Evolutionary conservation across 2,329 filamentous ascomycete species (phyloP), one percentile per base, ranked within the genome.

Genomic region (Beauveria brongniartii): DNA sequence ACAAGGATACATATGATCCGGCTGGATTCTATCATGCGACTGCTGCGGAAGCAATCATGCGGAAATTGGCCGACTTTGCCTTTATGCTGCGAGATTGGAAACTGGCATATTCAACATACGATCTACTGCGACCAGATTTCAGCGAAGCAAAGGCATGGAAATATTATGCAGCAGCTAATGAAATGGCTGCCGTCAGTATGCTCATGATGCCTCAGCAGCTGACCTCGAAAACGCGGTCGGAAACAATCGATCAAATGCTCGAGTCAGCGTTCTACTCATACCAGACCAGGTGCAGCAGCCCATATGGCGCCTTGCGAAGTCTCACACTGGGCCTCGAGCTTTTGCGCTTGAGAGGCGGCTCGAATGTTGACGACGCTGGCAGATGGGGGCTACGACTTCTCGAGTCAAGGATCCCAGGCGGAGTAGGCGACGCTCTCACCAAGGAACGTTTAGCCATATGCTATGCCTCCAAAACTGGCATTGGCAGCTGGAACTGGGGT

Each of bases 81-180:
- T 96, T 99, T 69, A 97, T 99, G 92, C 81, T 99, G 43, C 85
- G 94, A 37, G 95, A 99, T 73, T 99, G 89, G 86, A 97, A 95
- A 73, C 78, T 99, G 41, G 91, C 94, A 10, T 85, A 94, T 67
- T 92, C 89, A 14, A 96, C 91, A 0, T 99, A 97, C 71, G 93
- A 99, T 61, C 82, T 99, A 5, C 77, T 99, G 9, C 85, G 91
- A 58, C 84, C 87, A 8, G 95, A 99, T 72, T 99, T 93, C 72
- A 87, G 86, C 69, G 94, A 94, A 70, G 92, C 97, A 71, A 97
- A 97, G 73, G 95, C 94, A 1, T 99, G 94, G 94, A 91, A 86
- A 67, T 90, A 97, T 69, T 91, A 97, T 71, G 94, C 94, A 0
- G 93, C 90, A 3, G 89, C 90, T 1, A 93, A 96, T 72, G 94